Evolutionary conservation across 805 yeast species (phyloP), one percentile per base, ranked within the genome.

Genomic region (Jamesozyma rosinii): DNA sequence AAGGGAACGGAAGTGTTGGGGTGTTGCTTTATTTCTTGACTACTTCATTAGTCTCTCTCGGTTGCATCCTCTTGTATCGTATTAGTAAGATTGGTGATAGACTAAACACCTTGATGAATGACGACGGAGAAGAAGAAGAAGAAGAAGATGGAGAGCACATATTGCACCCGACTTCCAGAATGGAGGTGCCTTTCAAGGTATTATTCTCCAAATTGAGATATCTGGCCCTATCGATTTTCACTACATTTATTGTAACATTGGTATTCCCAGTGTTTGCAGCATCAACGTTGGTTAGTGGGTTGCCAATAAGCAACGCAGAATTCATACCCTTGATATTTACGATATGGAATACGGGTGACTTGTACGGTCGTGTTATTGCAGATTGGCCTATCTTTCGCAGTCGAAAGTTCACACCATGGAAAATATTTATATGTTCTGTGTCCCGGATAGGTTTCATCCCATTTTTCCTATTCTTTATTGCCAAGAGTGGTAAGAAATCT

Each of bases 241-340:
- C 79, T 37, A 78, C 87, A 0, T 88, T 90, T 57, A 66, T 79
- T 8, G 70, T 83, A 20, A 83, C 97, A 0, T 69, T 90, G 45
- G 49, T 58, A 5, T 90, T 88, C 68, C 96, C 98, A 0, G 90
- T 89, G 1, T 90, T 87, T 72, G 96, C 97, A 8, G 76, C 89
- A 8, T 70, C 69, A 14, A 77, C 73, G 37, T 79, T 86, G 2
- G 72, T 66, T 2, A 66, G 71, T 9, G 54, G 52, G 1, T 37
- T 61, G 5, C 61, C 63, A 2, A 41, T 61, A 30, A 53, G 45
- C 8, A 52, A 65, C 40, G 50, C 61, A 0, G 67, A 79, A 30
- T 81, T 74, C 55, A 74, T 86, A 15, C 97, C 97, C 2, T 61
- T 87, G 41, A 79, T 86, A 2, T 87, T 82, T 58, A 66, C 89